A percentile compares a stretch with the other conserved stretches of the same genome.
These are phyloP conservation scores for Solanum gracilifrons DNA, from an alignment of 257 asterid genomes.

Conservation along the genomic window DNA sequence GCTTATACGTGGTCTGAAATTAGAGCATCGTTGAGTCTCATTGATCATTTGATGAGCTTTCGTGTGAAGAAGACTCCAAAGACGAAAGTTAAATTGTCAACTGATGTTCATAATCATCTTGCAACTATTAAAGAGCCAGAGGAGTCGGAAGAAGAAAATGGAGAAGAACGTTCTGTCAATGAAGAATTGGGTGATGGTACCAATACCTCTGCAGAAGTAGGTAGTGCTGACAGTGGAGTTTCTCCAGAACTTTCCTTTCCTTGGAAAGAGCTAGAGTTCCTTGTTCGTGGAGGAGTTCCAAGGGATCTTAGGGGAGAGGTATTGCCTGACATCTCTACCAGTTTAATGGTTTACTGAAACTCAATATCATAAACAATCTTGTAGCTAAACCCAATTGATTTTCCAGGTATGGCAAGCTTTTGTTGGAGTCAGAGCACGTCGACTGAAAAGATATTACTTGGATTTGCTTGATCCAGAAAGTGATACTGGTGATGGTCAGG, in stretches of 20 bases:
- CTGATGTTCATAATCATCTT: conserved; percentile 17
- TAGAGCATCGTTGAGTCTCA: conserved; percentile 36
- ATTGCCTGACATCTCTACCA: conserved; percentile 2
- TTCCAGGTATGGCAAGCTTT: conserved; percentile 95
- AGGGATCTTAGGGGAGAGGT: conserved; percentile 96
- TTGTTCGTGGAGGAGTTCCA: conserved; percentile 88
- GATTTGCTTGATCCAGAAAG: conserved; percentile 46
- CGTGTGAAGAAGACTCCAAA: conserved; percentile 45
- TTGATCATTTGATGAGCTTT: conserved; percentile 59
- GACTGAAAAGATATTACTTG: conserved; percentile 68
- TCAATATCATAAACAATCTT: not conserved
- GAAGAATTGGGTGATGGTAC: conserved; percentile 25
- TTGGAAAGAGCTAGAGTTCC: conserved; percentile 66
- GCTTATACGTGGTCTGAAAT: conserved; percentile 63
- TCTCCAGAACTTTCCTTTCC: conserved; percentile 32
- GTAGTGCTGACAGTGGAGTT: conserved; percentile 14
- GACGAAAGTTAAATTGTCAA: conserved; percentile 18
- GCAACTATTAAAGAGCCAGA: conserved; percentile 36
- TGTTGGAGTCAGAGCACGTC: conserved; percentile 77
- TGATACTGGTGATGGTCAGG: conserved; percentile 26
- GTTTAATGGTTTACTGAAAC: not conserved
- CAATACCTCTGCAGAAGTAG: conserved; percentile 25
- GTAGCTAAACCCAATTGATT: conserved; percentile 9
- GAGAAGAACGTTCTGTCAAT: conserved; percentile 15
- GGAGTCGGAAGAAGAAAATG: conserved; percentile 25